Base-by-base conservation (phyloP, 495 filamentous ascomycete genomes). In the Bacidia gigantensis region DNA sequence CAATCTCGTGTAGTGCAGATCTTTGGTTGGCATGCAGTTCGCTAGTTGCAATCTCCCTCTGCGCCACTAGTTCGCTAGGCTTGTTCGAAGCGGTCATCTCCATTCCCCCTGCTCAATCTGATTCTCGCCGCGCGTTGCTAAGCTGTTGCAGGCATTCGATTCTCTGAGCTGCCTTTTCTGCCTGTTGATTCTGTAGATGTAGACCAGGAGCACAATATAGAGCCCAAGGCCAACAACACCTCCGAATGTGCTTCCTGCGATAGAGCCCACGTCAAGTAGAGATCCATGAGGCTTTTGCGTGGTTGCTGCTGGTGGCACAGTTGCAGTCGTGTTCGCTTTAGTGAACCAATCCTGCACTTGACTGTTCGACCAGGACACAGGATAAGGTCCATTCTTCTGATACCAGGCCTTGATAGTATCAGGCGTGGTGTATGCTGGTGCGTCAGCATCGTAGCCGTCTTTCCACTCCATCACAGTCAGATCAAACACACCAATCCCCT, bases 401-500 rank as follows among this genome's bases (percentile, higher is more conserved):
- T 26, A 46, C 26, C 69, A 72, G 61, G 62, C 66, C 26, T 26
- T 43, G 56, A 46, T 46, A 49, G 51, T 25, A 70, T 51, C 29
- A 3, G 68, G 60, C 17, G 51, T 59, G 46, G 62, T 58, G 44
- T 73, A 73, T 12, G 57, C 48, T 2, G 56, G 52, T 3, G 67
- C 70, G 39, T 65, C 52, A 3, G 67, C 60, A 23, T 71, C 55
- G 46, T 68, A 73, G 3, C 56, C 58, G 49, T 65, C 50, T 20
- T 47, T 63, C 69, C 70, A 72, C 40, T 53, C 51, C 59, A 69
- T 40, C 21, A 56, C 58, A 2, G 57, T 68, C 65, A 72, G 65
- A 45, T 73, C 69, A 55, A 68, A 71, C 23, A 72, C 53, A 0
- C 62, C 58, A 25, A 73, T 49, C 2, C 68, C 68, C 22, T 71